A percentile compares a stretch with the other conserved stretches of the same genome.
These are phyloP conservation scores for Penicillium sp. DNA, from an alignment of 2,329 filamentous ascomycete genomes.

Conservation along the genomic window DNA sequence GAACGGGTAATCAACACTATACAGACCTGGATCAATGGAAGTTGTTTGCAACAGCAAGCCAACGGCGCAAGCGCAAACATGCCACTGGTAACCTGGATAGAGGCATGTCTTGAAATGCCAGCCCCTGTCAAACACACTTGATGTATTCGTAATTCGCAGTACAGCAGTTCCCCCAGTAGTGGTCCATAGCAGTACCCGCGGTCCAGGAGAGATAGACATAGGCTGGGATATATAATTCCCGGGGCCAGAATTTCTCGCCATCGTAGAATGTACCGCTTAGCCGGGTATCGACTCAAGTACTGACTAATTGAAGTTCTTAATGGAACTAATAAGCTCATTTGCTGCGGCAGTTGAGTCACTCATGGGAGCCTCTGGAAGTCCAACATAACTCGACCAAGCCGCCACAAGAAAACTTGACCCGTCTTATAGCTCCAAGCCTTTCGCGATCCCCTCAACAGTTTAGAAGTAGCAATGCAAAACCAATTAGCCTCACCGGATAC, in stretches of 20 bases:
- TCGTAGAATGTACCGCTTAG: conserved; percentile 45
- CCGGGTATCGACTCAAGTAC: conserved; percentile 49
- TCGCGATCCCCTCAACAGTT: too few relatives aligned
- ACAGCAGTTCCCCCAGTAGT: conserved; percentile 44
- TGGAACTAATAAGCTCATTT: conserved; percentile 38
- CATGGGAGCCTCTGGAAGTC: conserved; percentile 37
- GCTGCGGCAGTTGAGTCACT: conserved; percentile 37
- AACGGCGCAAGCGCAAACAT: background rate
- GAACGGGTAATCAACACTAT: background rate
- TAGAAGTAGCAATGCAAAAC: too few relatives aligned
- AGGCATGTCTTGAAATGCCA: conserved; percentile 41
- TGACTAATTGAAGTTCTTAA: conserved; percentile 50
- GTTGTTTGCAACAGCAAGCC: background rate
- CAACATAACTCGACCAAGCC: too few relatives aligned
- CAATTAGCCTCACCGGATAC: too few relatives aligned
- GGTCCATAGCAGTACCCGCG: conserved; percentile 23
- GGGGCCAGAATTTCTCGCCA: conserved; percentile 42
- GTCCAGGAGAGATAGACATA: conserved; percentile 55
- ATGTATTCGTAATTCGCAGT: conserved; percentile 20
- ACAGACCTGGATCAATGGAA: background rate
- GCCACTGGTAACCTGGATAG: conserved; percentile 10
- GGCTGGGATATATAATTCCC: conserved; percentile 51
- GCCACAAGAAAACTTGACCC: too few relatives aligned
- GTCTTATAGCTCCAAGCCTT: too few relatives aligned
- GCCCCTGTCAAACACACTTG: conserved; percentile 31